Percentiles rank a stretch among this genome's conserved stretches.
Evolutionary conservation across 148 eudicot species (phyloP).

Genomic region (Rhododendron griersonianum): DNA sequence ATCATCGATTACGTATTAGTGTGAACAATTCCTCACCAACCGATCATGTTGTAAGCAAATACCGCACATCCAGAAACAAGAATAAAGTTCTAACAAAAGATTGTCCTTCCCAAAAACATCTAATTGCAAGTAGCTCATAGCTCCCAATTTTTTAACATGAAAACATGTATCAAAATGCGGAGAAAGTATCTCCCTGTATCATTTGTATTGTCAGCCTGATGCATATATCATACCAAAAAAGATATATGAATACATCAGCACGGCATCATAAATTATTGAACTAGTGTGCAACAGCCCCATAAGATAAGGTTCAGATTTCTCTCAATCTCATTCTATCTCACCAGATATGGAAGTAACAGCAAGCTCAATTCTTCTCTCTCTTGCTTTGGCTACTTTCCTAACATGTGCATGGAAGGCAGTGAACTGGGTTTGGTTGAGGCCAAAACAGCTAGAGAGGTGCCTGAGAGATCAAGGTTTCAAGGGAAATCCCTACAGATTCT

Average conservation of each 20-base stretch:
- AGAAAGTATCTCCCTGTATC: too few relatives aligned
- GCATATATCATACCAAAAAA: too few relatives aligned
- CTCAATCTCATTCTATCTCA: neutral
- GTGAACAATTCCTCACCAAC: neutral
- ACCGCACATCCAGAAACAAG: too few relatives aligned
- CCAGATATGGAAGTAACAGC: conserved; percentile 3
- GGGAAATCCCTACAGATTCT: conserved; percentile 27
- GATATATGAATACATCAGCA: neutral
- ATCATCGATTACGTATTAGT: too few relatives aligned
- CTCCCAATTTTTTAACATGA: neutral
- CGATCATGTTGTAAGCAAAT: neutral
- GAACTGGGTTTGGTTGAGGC: conserved; percentile 29
- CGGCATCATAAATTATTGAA: neutral
- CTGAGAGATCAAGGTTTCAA: conserved; percentile 32
- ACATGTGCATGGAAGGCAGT: conserved; percentile 11
- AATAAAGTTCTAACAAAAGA: too few relatives aligned
- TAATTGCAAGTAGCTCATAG: neutral
- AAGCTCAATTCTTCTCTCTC: neutral
- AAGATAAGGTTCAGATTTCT: neutral
- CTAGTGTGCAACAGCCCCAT: neutral
- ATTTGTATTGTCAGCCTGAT: too few relatives aligned
- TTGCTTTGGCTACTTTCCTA: conserved; percentile 3
- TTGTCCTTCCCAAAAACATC: neutral
- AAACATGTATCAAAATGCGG: neutral
- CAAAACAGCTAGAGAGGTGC: conserved; percentile 23